phyloP scores from a whole-genome alignment of 768 basidiomycete genomes.

The Roridomyces roridus region DNA sequence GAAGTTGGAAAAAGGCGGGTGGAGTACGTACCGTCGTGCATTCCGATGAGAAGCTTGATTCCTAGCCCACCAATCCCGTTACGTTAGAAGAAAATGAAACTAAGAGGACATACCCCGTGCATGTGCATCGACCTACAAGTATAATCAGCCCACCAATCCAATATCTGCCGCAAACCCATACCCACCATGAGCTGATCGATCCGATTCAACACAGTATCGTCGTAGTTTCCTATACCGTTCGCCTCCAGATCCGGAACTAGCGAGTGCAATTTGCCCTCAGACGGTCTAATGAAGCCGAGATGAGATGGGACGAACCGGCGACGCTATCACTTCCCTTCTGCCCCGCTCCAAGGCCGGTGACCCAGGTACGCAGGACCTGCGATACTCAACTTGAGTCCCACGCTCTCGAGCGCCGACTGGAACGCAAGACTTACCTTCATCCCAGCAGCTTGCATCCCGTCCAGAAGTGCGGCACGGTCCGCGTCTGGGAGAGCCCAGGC shows the following conservation, averaged over 20 bases:
- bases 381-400: not conserved
- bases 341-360: conserved; percentile 31
- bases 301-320: not conserved
- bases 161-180: too few relatives aligned
- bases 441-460: conserved; percentile 32
- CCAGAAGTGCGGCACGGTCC: conserved; percentile 27
- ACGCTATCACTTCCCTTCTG: conserved; percentile 33
- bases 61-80: not conserved
- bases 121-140: conserved; percentile 37
- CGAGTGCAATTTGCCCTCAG: not conserved
- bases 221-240: conserved; percentile 38
- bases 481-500: conserved; percentile 26
- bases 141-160: too few relatives aligned
- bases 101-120: conserved; percentile 32
- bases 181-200: conserved; percentile 44
- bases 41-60: conserved; percentile 31
- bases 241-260: conserved; percentile 41
- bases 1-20: not conserved
- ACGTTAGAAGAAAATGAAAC: not conserved
- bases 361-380: conserved; percentile 35
- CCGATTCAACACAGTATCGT: conserved; percentile 40
- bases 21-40: conserved; percentile 25
- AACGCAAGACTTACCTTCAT: conserved; percentile 29
- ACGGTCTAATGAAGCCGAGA: too few relatives aligned
- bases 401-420: not conserved